Evolutionary conservation across 495 filamentous ascomycete species (phyloP).

Genomic region (Xylaria sp.): DNA sequence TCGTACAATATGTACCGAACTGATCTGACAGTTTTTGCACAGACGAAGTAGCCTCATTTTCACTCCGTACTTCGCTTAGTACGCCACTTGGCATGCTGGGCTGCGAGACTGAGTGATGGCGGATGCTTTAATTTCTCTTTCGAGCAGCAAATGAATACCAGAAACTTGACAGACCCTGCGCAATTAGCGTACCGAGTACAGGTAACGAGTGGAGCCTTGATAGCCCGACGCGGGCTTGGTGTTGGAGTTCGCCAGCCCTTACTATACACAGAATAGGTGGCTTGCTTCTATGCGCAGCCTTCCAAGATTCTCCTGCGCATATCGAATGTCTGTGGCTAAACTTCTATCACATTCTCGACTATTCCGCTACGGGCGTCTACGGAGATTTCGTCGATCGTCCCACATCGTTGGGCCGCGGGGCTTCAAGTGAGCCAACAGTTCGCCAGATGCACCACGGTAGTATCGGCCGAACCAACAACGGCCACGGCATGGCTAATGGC

Average conservation of each 20-base stretch:
- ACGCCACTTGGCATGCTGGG: neutral
- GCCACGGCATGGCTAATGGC: slow-evolving; percentile 18
- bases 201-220: neutral
- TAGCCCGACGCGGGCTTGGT: neutral
- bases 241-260: neutral
- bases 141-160: neutral
- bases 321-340: slow-evolving; percentile 22
- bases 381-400: slow-evolving; percentile 28
- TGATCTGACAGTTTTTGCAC: neutral
- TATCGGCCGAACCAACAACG: slow-evolving; percentile 22
- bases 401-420: slow-evolving; percentile 24
- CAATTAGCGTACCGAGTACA: slow-evolving; percentile 3
- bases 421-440: slow-evolving; percentile 12
- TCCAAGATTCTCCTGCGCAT: neutral
- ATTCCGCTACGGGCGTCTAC: slow-evolving; percentile 16
- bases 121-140: neutral
- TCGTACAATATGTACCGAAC: slow-evolving; percentile 6
- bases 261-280: neutral
- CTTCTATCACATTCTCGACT: slow-evolving; percentile 28
- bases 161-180: neutral
- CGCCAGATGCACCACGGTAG: slow-evolving; percentile 23
- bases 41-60: neutral
- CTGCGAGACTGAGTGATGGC: neutral
- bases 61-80: neutral
- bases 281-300: neutral